Conservation (phyloP, 345 rosid genomes). For the Aegle marmelos region DNA sequence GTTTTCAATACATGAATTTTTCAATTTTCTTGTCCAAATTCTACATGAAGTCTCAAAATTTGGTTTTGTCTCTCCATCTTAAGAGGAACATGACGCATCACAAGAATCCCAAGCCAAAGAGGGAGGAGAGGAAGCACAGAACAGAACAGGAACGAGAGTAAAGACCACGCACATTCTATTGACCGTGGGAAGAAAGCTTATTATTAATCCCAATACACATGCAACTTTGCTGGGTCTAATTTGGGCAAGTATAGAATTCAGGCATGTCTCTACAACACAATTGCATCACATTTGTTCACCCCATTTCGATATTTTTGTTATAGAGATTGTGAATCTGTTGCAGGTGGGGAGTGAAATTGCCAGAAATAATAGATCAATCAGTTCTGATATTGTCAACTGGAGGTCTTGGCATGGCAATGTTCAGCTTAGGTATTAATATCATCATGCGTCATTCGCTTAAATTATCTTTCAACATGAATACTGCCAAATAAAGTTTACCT, state of each 20-base stretch:
- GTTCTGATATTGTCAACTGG: slow-evolving; percentile 67
- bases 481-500: not conserved
- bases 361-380: slow-evolving; percentile 59
- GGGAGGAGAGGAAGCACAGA: slow-evolving; percentile 36
- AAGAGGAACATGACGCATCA: slow-evolving; percentile 32
- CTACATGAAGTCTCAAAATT: not conserved
- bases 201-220: slow-evolving; percentile 76
- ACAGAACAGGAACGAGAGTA: slow-evolving; percentile 35
- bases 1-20: not conserved
- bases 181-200: slow-evolving; percentile 65
- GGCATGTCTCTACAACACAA: slow-evolving; percentile 31
- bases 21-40: not conserved
- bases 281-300: not conserved
- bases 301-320: not conserved
- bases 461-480: not conserved
- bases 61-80: not conserved
- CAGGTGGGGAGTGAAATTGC: slow-evolving; percentile 69
- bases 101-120: slow-evolving; percentile 52
- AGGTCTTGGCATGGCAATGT: slow-evolving; percentile 98
- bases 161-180: slow-evolving; percentile 45
- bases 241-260: slow-evolving; percentile 82
- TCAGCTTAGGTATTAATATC: slow-evolving; percentile 83
- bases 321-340: slow-evolving; percentile 2
- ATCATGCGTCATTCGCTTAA: not conserved
- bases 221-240: slow-evolving; percentile 63